Evolutionary conservation across 1,139 yeast genomes (phyloP), one percentile per base, ranked within the genome.

Genomic region (Citeromyces hawaiiensis): DNA sequence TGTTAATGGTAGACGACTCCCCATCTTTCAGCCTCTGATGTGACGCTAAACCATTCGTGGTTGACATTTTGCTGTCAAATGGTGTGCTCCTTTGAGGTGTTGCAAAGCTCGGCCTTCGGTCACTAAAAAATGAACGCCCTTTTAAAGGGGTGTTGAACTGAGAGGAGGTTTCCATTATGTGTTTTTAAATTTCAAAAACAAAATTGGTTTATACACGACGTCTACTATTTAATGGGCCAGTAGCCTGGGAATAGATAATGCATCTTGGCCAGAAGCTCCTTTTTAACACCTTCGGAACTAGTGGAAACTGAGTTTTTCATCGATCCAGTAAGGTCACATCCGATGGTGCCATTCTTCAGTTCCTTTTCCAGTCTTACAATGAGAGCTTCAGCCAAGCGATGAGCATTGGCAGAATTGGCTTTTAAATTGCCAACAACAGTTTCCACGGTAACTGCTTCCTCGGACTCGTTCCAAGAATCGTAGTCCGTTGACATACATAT

Each of bases 401-500:
- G 81, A 10, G 98, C 98, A 55, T 88, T 88, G 37, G 76, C 80
- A 39, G 86, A 71, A 63, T 91, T 91, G 48, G 95, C 94, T 55
- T 75, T 75, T 57, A 91, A 70, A 59, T 91, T 86, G 40, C 94
- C 86, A 41, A 91, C 88, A 37, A 91, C 96, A 5, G 94, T 83
- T 61, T 88, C 96, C 14, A 93, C 97, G 10, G 97, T 88, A 37
- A 91, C 98, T 2, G 97, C 93, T 52, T 88, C 97, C 55, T 80
- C 96, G 43, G 73, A 76, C 52, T 83, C 95, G 55, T 87, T 83
- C 98, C 98, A 91, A 17, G 98, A 94, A 57, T 91, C 98, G 60
- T 93, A 91, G 60, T 93, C 98, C 14, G 98, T 91, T 2, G 95
- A 82, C 98, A 91, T 93, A 64, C 99, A 91, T 47, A 91, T 74